Conservation (phyloP, 257 asterid species). For the Scutellaria baicalensis region DNA sequence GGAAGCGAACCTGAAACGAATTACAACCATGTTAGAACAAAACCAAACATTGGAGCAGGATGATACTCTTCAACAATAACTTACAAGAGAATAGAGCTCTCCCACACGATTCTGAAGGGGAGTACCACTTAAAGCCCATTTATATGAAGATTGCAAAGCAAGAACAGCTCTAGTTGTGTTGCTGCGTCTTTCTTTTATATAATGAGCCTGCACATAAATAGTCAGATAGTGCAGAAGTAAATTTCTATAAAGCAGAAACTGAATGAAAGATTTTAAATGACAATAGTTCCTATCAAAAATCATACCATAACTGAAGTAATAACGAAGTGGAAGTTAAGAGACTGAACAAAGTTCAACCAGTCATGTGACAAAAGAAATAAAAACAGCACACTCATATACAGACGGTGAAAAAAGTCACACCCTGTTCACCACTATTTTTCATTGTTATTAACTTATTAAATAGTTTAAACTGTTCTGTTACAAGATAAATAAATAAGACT, state of each 20-base stretch:
- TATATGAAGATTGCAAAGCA: conserved; percentile 67
- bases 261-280: background rate
- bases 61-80: conserved; percentile 23
- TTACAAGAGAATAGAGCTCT: conserved; percentile 95
- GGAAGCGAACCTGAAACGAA: conserved; percentile 77
- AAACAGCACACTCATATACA: background rate
- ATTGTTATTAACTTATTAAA: background rate
- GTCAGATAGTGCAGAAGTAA: background rate
- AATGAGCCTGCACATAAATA: conserved; percentile 59
- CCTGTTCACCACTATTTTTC: background rate
- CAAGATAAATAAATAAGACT: background rate
- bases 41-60: conserved; percentile 5
- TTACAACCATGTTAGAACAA: conserved; percentile 13
- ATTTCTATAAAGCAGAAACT: background rate
- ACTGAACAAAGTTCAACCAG: background rate
- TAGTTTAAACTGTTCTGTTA: background rate
- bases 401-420: background rate
- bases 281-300: background rate
- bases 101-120: conserved; percentile 99
- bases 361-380: background rate
- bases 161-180: conserved; percentile 85
- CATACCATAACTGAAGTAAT: background rate
- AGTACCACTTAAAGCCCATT: conserved; percentile 98
- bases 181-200: conserved; percentile 76
- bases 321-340: background rate